Conservation (phyloP, 768 basidiomycete genomes). For the Holtermannia corniformis region DNA sequence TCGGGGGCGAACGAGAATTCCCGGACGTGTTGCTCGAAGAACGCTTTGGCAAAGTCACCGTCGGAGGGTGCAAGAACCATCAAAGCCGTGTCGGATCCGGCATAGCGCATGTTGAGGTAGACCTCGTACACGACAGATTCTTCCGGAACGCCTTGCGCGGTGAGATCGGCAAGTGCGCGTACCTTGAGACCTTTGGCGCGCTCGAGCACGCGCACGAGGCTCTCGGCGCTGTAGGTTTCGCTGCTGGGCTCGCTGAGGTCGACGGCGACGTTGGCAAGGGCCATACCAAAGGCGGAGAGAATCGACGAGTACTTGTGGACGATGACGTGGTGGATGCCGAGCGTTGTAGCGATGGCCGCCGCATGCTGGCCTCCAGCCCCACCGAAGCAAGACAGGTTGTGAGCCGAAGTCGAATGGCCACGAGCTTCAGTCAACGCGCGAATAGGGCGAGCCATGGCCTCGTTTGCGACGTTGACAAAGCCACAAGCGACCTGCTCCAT, state of each 20-base stretch:
- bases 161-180: slow-evolving; percentile 4
- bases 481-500: slow-evolving; percentile 62
- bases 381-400: slow-evolving; percentile 44
- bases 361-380: slow-evolving; percentile 41
- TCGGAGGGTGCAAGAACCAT: slow-evolving; percentile 59
- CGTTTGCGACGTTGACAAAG: slow-evolving; percentile 94
- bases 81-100: slow-evolving; percentile 61
- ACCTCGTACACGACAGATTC: slow-evolving; percentile 16
- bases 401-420: slow-evolving; percentile 68
- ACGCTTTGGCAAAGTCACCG: slow-evolving; percentile 65
- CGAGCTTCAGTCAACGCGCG: slow-evolving; percentile 79
- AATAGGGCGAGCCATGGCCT: slow-evolving; percentile 89
- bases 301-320: slow-evolving; percentile 27
- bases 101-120: slow-evolving; percentile 25
- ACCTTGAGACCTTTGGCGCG: not conserved
- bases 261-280: slow-evolving; percentile 42
- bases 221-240: slow-evolving; percentile 9
- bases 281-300: slow-evolving; percentile 33
- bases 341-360: slow-evolving; percentile 27
- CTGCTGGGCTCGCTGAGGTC: slow-evolving; percentile 14
- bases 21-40: slow-evolving; percentile 41
- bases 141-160: slow-evolving; percentile 17
- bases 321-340: slow-evolving; percentile 20
- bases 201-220: slow-evolving; percentile 6
- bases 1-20: slow-evolving; percentile 44